Base-by-base conservation (phyloP, 2,329 filamentous ascomycete species). In the Fusarium sp. region DNA sequence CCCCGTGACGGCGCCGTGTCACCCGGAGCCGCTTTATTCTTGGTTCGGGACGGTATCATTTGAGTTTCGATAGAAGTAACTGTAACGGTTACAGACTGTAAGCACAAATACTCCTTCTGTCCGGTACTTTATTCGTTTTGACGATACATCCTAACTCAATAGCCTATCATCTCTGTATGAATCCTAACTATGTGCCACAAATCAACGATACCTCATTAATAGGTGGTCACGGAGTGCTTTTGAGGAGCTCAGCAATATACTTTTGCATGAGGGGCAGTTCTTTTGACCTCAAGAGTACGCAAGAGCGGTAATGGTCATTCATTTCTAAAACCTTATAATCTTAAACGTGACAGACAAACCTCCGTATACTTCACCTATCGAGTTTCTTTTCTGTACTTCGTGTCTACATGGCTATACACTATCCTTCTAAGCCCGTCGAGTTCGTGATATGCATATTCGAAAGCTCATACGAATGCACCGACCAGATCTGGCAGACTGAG, bases 1-100 rank as follows among this genome's bases (percentile, higher is more conserved):
- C 64, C 53, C 68, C 49, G 45, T 56, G 58, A 65, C 59, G 52
- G 64, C 67, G 32, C 58, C 63, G 58, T 70, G 53, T 62, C n/a
- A 57, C 45, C 48, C 42, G 55, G 58, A 54, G 47, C 51, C 52
- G 45, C 55, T 54, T 46, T 60, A 40, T 49, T 52, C 55, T 52
- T 54, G 54, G 40, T 14, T 57, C 62, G 32, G 24, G 49, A 52
- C 18, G 10, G 24, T 52, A 52, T 27, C 32, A 27, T 14, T 14
- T n/a, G 24, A n/a, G 22, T 52, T 18, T 16, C 16, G 18, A 34
- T 25, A 51, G 11, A 25, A 18, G 18, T 34, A 13, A 14, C 32
- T 20, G 32, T 37, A 25, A 25, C 22, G 10, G 14, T n/a, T 16
- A 20, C 34, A 41, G 22, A 8, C 34, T 22, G 12, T 16, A 8